Percentiles rank a stretch among this genome's conserved stretches.
These are phyloP conservation scores for Debaryomyces singareniensis DNA, from an alignment of 1,139 yeast species.

Conservation along the genomic window DNA sequence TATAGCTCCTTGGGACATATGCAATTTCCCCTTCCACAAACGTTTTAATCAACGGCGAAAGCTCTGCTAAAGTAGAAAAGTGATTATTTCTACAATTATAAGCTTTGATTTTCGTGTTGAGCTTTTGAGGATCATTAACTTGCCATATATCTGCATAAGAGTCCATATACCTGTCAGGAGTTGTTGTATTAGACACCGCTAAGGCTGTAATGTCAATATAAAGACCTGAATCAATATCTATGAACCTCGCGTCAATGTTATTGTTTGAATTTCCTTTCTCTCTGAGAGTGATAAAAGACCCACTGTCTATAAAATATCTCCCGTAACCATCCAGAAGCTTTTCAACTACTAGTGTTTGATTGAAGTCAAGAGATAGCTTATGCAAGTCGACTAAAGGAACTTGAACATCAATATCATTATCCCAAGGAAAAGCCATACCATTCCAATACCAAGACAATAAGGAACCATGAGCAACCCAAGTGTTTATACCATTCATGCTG, in stretches of 20 bases:
- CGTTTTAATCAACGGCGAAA: constrained; percentile 25
- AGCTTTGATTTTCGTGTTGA: constrained; percentile 18
- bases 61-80: constrained; percentile 23
- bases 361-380: constrained; percentile 29
- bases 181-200: constrained; percentile 30
- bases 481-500: constrained; percentile 19
- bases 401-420: constrained; percentile 49
- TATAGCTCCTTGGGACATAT: constrained; percentile 26
- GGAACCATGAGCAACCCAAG: constrained; percentile 52
- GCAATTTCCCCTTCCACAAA: constrained; percentile 28
- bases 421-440: constrained; percentile 51
- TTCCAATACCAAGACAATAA: constrained; percentile 52
- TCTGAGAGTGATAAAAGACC: constrained; percentile 28
- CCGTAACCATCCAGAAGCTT: constrained; percentile 26
- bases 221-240: constrained; percentile 69
- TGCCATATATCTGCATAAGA: constrained; percentile 7
- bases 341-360: constrained; percentile 33
- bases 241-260: constrained; percentile 76
- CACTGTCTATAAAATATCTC: constrained; percentile 37
- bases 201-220: constrained; percentile 66
- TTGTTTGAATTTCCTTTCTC: constrained; percentile 39
- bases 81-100: constrained; percentile 46
- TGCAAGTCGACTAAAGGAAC: constrained; percentile 45
- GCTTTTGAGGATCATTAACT: constrained; percentile 1
- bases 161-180: constrained; percentile 26